Percentiles rank a stretch among this genome's conserved stretches.
Evolutionary conservation across 306 rosid species (phyloP).

Genomic region (Glycine soja): DNA sequence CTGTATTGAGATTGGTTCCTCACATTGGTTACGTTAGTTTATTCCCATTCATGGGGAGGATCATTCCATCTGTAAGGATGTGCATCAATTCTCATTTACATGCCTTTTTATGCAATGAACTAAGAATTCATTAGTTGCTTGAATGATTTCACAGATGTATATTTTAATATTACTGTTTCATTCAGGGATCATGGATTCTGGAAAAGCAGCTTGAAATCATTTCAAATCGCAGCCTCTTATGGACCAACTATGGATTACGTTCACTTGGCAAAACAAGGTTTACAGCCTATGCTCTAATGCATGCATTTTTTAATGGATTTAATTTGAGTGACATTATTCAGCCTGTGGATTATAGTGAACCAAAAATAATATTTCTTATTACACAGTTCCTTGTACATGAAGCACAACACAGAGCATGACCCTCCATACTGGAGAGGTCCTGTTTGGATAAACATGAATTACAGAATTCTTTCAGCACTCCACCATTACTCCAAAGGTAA

Average conservation of each 20-base stretch:
- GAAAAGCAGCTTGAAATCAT: conserved; percentile 88
- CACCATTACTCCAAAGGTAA: conserved; percentile 89
- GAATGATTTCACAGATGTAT: conserved; percentile 36
- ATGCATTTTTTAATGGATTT: neutral
- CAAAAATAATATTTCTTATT: conserved; percentile 14
- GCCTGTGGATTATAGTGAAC: conserved; percentile 41
- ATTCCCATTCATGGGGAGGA: conserved; percentile 85
- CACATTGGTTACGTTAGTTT: conserved; percentile 85
- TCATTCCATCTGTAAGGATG: conserved; percentile 83
- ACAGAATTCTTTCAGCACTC: conserved; percentile 87
- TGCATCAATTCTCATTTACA: conserved; percentile 23
- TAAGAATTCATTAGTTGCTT: neutral
- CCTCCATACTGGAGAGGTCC: conserved; percentile 98
- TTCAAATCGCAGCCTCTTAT: conserved; percentile 75
- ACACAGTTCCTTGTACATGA: conserved; percentile 85
- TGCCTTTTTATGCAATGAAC: conserved; percentile 13
- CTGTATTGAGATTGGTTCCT: conserved; percentile 82
- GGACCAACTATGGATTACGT: conserved; percentile 94
- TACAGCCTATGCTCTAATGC: conserved; percentile 27
- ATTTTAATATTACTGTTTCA: conserved; percentile 27
- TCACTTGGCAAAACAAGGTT: conserved; percentile 93
- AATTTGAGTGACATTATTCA: conserved; percentile 18
- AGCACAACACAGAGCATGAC: conserved; percentile 90
- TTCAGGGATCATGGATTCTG: conserved; percentile 85
- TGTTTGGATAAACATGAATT: conserved; percentile 85